phyloP scores from a whole-genome alignment of 2,329 filamentous ascomycete genomes.

The Ophiostoma montium region DNA sequence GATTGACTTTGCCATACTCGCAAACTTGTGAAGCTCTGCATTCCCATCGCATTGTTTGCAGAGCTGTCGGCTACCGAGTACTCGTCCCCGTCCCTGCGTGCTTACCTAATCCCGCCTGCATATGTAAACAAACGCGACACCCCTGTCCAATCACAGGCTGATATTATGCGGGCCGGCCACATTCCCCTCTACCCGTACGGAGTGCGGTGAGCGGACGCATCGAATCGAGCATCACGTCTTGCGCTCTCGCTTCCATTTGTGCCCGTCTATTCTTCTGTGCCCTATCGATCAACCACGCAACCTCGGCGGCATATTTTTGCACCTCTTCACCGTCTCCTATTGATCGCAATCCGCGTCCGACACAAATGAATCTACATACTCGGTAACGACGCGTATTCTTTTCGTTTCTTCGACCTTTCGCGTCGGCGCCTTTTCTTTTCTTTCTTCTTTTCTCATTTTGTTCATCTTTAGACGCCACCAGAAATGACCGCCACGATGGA shows the following conservation, averaged over 20 bases:
- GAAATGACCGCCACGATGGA: conserved; percentile 18
- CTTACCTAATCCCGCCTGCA: conserved; percentile 1
- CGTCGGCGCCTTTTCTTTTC: not conserved
- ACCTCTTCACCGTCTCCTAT: not conserved
- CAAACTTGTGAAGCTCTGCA: not conserved
- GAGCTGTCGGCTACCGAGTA: too few species aligned
- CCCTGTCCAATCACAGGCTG: conserved; percentile 7
- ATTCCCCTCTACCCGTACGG: conserved; percentile 5
- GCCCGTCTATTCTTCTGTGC: not conserved
- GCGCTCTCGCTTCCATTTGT: not conserved
- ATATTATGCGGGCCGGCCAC: not conserved
- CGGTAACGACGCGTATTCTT: conserved; percentile 5
- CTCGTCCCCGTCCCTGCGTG: not conserved
- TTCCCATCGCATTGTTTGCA: not conserved
- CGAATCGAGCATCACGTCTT: conserved; percentile 3
- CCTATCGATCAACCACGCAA: not conserved
- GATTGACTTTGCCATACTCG: not conserved
- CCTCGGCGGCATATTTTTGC: not conserved
- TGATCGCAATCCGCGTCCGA: not conserved
- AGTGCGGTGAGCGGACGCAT: too few species aligned
- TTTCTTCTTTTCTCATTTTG: not conserved
- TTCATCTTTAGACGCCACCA: not conserved
- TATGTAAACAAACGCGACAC: conserved; percentile 13
- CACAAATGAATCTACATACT: not conserved
- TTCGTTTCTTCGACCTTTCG: not conserved